A percentile compares a stretch with the other conserved stretches of the same genome.
Conservation (phyloP, 805 yeast species). For the Scheffersomyces ergatensis region DNA sequence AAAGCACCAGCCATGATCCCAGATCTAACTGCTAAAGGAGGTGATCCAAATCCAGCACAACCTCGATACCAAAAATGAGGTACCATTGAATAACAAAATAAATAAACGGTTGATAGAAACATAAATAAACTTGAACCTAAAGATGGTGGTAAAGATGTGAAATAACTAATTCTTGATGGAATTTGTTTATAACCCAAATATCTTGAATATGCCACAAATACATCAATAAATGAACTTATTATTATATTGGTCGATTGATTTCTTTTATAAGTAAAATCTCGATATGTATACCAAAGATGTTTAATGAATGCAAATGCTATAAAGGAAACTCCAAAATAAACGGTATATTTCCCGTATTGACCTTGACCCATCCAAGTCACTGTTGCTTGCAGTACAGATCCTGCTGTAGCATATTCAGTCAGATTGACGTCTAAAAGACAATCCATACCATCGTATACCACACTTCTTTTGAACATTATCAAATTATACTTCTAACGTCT, state of each 20-base stretch:
- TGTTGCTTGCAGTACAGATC: slow-evolving; percentile 25
- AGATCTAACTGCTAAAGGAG: slow-evolving; percentile 55
- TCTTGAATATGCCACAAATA: slow-evolving; percentile 30
- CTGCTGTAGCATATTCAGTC: slow-evolving; percentile 16
- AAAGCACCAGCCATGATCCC: slow-evolving; percentile 51
- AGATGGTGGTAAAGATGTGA: slow-evolving; percentile 31
- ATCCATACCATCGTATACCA: slow-evolving; percentile 31
- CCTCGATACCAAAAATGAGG: slow-evolving; percentile 53
- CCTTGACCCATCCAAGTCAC: slow-evolving; percentile 25
- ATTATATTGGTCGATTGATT: slow-evolving; percentile 8
- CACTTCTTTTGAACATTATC: no score
- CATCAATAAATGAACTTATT: slow-evolving; percentile 22
- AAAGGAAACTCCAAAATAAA: slow-evolving; percentile 39
- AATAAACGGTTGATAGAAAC: slow-evolving; percentile 30
- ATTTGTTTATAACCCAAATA: slow-evolving; percentile 32
- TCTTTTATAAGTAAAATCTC: slow-evolving; percentile 19
- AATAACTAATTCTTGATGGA: slow-evolving; percentile 19
- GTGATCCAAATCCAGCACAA: slow-evolving; percentile 55
- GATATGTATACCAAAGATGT: slow-evolving; percentile 21
- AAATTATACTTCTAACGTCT: no score
- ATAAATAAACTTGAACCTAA: slow-evolving; percentile 37
- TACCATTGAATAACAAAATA: slow-evolving; percentile 35
- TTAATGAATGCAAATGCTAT: slow-evolving; percentile 33
- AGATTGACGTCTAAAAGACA: slow-evolving; percentile 32
- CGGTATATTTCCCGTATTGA: slow-evolving; percentile 34